A percentile compares a stretch with the other conserved stretches of the same genome.
Conservation (phyloP, 176 grass and related monocot species). For the Phyllostachys edulis region DNA sequence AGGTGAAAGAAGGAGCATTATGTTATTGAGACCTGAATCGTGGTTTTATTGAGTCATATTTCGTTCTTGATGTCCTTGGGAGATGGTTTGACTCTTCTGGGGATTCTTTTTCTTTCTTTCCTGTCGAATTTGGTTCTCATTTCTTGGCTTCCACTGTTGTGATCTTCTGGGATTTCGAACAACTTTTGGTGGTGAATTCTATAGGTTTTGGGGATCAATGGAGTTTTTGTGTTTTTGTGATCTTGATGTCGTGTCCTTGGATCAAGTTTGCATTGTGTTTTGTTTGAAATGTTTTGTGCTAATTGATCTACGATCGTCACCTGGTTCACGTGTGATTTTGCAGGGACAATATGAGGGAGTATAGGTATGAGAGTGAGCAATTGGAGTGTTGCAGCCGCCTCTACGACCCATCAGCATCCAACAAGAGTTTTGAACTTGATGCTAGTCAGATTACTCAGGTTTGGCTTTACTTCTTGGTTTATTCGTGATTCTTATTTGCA, state of each 20-base stretch:
- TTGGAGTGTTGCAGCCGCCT: slow-evolving; percentile 61
- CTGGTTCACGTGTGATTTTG: slow-evolving; percentile 33
- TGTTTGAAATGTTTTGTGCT: neutral
- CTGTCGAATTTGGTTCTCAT: neutral
- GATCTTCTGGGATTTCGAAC: neutral
- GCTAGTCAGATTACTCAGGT: slow-evolving; percentile 66
- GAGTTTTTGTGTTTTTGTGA: neutral
- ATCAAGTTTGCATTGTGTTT: neutral
- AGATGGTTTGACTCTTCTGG: neutral
- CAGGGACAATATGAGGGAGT: slow-evolving; percentile 58
- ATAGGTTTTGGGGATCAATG: neutral
- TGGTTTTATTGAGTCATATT: neutral
- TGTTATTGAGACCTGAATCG: slow-evolving; percentile 17
- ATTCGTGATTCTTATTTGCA: neutral
- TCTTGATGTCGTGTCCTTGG: neutral
- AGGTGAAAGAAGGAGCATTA: neutral
- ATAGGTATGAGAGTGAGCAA: slow-evolving; percentile 56
- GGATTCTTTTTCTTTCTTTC: neutral
- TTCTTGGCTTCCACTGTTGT: neutral
- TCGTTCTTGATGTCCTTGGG: neutral
- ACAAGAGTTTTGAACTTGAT: slow-evolving; percentile 50
- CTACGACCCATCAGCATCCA: slow-evolving; percentile 50
- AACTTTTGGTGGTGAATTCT: neutral
- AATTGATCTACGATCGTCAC: neutral
- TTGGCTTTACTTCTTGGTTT: neutral